Evolutionary conservation across 805 yeast species (phyloP).

Genomic region (Starmera caribaea): DNA sequence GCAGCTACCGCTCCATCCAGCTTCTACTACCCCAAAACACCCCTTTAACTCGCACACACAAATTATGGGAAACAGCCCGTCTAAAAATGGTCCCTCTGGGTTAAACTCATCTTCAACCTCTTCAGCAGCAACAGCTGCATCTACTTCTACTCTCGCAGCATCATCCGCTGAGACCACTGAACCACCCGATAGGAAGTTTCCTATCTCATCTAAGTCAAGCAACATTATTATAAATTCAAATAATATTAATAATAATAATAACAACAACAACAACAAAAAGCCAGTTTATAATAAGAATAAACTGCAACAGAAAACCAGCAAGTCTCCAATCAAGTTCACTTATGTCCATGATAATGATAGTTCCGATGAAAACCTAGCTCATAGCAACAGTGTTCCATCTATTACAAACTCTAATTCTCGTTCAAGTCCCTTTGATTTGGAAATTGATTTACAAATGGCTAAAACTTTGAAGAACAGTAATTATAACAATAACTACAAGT

Average conservation of each 20-base stretch:
- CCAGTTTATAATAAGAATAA: slow-evolving; percentile 3
- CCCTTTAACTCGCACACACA: neutral
- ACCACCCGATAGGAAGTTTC: slow-evolving; percentile 38
- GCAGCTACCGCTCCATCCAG: no score
- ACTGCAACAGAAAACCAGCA: slow-evolving; percentile 8
- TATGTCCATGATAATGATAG: slow-evolving; percentile 3
- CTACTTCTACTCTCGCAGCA: slow-evolving; percentile 12
- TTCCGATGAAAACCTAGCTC: slow-evolving; percentile 5
- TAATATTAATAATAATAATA: slow-evolving; percentile 2
- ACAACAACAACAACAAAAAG: slow-evolving; percentile 5
- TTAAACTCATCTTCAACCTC: slow-evolving; percentile 19
- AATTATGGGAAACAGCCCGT: slow-evolving; percentile 60
- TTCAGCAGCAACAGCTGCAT: slow-evolving; percentile 19
- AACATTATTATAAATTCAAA: slow-evolving; percentile 1
- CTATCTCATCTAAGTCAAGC: slow-evolving; percentile 23
- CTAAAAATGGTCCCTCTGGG: slow-evolving; percentile 27
- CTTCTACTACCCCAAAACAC: neutral
- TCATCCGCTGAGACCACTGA: slow-evolving; percentile 25
- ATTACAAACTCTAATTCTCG: slow-evolving; percentile 1
- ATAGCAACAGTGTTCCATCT: slow-evolving; percentile 1
- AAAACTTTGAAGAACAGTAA: slow-evolving; percentile 16
- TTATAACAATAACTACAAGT: neutral
- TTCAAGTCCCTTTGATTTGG: slow-evolving; percentile 18
- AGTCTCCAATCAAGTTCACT: slow-evolving; percentile 12
- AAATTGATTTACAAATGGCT: slow-evolving; percentile 24